phyloP scores from a whole-genome alignment of 2,329 filamentous ascomycete genomes.

The Penicillium paneum region DNA sequence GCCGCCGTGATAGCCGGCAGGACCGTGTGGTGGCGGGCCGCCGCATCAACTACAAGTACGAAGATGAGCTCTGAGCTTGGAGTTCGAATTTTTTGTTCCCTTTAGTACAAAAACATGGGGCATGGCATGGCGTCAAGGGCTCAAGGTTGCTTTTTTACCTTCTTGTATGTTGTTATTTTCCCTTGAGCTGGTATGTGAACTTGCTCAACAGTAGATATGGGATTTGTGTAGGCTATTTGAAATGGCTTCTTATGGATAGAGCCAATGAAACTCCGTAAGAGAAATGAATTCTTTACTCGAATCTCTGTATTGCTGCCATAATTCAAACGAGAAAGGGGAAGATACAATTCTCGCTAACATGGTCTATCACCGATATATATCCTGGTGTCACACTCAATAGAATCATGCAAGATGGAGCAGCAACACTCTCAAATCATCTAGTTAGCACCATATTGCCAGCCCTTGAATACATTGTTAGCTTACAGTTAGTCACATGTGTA shows the following conservation, averaged over 20 bases:
- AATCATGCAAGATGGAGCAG: not conserved
- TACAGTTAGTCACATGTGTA: not conserved
- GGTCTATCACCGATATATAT: not conserved
- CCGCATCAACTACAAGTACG: slow-evolving; percentile 49
- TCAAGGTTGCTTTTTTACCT: not conserved
- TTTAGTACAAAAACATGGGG: slow-evolving; percentile 6
- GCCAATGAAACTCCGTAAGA: not conserved
- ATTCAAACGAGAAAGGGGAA: not conserved
- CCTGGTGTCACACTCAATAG: not conserved
- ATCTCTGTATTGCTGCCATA: not conserved
- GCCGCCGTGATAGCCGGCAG: slow-evolving; percentile 35
- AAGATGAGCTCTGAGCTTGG: slow-evolving; percentile 39
- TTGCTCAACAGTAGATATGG: slow-evolving; percentile 9
- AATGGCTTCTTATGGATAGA: not conserved
- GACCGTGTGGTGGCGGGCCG: slow-evolving; percentile 36
- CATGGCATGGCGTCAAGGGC: slow-evolving; percentile 6
- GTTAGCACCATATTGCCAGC: not conserved
- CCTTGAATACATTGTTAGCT: not conserved
- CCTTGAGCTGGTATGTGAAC: not conserved
- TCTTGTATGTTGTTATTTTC: slow-evolving; percentile 12
- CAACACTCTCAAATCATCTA: not conserved
- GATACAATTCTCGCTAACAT: no score
- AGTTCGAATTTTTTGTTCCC: not conserved
- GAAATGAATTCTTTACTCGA: not conserved
- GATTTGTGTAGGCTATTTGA: not conserved